phyloP scores from a whole-genome alignment of 768 basidiomycete species.

The Pilatotrama ljubarskyi region DNA sequence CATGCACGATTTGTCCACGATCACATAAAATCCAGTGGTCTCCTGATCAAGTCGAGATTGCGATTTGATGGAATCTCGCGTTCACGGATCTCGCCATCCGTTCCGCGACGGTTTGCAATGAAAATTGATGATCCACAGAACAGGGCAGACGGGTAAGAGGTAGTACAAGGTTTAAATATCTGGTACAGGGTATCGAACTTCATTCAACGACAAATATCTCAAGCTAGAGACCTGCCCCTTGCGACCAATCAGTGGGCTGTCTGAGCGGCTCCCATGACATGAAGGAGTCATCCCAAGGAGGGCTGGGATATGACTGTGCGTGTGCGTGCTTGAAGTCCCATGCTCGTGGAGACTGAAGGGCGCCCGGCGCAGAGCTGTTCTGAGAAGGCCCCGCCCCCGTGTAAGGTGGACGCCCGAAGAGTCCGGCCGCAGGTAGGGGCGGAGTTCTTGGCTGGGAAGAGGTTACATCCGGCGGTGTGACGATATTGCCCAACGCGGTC shows the following conservation, averaged over 20 bases:
- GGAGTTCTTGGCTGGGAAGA: conserved; percentile 14
- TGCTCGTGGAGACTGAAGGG: conserved; percentile 14
- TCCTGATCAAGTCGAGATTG: conserved; percentile 14
- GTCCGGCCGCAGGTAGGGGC: conserved; percentile 1
- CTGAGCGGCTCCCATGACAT: conserved; percentile 62
- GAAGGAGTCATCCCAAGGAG: conserved; percentile 54
- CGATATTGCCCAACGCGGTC: conserved; percentile 41
- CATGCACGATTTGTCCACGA: not conserved
- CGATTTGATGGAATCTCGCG: conserved; percentile 19
- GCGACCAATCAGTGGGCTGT: conserved; percentile 23
- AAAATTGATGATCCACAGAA: not conserved
- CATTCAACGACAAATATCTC: not conserved
- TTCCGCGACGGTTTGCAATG: conserved; percentile 3
- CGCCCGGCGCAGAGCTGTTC: conserved; percentile 21
- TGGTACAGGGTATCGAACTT: conserved; percentile 2
- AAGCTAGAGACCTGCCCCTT: not conserved
- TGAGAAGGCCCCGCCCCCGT: not conserved
- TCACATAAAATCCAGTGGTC: not conserved
- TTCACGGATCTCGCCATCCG: conserved; percentile 15
- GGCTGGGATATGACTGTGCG: conserved; percentile 33
- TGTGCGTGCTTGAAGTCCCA: conserved; percentile 24
- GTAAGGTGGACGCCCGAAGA: conserved; percentile 6
- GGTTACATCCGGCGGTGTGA: conserved; percentile 28
- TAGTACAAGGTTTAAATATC: conserved; percentile 15
- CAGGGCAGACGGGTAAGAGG: not conserved